Evolutionary conservation across 495 filamentous ascomycete genomes (phyloP).

Genomic region (Aspergillus kassunensis): DNA sequence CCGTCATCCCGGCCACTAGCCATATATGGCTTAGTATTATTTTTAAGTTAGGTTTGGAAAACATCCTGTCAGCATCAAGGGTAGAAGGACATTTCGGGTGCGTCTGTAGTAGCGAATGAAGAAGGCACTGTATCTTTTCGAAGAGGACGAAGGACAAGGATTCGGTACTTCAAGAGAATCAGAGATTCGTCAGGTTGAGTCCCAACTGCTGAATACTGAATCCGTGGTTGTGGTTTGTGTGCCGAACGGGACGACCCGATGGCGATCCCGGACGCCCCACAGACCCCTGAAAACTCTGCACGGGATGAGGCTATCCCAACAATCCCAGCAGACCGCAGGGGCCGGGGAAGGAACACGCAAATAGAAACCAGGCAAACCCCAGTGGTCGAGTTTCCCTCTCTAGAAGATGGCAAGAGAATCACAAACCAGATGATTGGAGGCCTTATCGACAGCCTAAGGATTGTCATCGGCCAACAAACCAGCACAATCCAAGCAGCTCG

Average conservation of each 20-base stretch:
- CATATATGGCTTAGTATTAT: too few relatives aligned
- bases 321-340: background rate
- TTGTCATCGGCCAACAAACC: conserved; percentile 5
- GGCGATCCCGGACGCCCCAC: background rate
- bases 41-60: too few relatives aligned
- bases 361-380: background rate
- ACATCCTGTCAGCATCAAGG: too few relatives aligned
- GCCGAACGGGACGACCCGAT: conserved; percentile 1
- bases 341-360: background rate
- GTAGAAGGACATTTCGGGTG: too few relatives aligned
- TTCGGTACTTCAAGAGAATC: too few relatives aligned
- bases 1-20: too few relatives aligned
- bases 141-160: too few relatives aligned
- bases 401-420: conserved; percentile 6
- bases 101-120: too few relatives aligned
- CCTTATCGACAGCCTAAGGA: conserved; percentile 10
- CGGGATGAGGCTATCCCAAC: background rate
- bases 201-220: too few relatives aligned
- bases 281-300: background rate
- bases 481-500: conserved; percentile 1
- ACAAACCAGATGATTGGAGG: background rate
- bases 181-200: too few relatives aligned
- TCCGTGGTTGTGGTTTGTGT: too few relatives aligned
- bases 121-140: too few relatives aligned
- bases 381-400: conserved; percentile 1